Evolutionary conservation across 1,284 basidiomycete species (phyloP).

Genomic region (Afroboletus lepidellus): DNA sequence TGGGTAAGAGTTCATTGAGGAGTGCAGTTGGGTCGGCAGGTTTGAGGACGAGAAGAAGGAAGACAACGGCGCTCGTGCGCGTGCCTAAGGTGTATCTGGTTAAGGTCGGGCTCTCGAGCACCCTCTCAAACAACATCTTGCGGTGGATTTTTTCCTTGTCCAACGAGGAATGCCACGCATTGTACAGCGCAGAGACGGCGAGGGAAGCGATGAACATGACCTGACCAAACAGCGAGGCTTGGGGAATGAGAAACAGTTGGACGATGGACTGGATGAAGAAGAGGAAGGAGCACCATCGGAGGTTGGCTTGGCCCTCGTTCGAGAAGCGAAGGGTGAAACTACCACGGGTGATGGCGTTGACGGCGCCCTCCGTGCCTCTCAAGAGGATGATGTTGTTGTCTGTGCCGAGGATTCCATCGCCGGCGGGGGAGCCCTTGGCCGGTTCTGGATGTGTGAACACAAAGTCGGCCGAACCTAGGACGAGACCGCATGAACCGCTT

Average conservation of each 20-base stretch:
- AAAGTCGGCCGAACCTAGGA: background rate
- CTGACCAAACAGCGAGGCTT: background rate
- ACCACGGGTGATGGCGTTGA: too few relatives aligned
- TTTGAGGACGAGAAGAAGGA: background rate
- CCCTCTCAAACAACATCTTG: too few relatives aligned
- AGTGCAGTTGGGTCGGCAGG: background rate
- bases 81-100: background rate
- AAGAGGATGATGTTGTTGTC: background rate
- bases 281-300: background rate
- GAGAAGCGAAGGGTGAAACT: background rate
- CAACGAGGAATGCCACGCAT: background rate
- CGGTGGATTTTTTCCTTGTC: background rate
- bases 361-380: background rate
- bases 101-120: background rate
- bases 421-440: background rate
- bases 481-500: background rate
- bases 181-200: background rate
- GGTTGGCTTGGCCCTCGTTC: background rate
- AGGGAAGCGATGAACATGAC: background rate
- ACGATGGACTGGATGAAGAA: background rate
- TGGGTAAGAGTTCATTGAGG: background rate
- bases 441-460: too few relatives aligned
- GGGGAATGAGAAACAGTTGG: background rate
- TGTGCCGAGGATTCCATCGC: background rate
- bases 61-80: background rate